phyloP scores from a whole-genome alignment of 2,329 filamentous ascomycete genomes.

The Allantophomopsis lycopodina region DNA sequence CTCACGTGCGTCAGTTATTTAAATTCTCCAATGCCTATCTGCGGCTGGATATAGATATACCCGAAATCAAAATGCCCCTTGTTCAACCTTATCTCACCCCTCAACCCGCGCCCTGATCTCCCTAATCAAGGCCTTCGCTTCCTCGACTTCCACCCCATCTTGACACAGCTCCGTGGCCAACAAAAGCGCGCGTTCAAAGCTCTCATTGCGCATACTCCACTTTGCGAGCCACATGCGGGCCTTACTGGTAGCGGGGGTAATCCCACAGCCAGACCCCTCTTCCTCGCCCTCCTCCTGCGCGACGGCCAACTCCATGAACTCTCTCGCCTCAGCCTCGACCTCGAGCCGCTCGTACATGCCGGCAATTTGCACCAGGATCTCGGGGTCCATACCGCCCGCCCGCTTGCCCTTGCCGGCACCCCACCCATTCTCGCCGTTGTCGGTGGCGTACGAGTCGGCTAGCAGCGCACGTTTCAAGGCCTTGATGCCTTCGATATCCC shows the following conservation, averaged over 20 bases:
- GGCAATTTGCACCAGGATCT: conserved; percentile 82
- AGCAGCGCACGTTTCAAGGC: conserved; percentile 85
- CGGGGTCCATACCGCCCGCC: conserved; percentile 57
- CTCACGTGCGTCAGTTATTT: too few species aligned
- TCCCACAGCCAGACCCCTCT: conserved; percentile 53
- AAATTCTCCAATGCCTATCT: too few species aligned
- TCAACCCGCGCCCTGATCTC: conserved; percentile 65
- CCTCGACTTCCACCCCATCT: conserved; percentile 91
- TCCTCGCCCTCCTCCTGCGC: conserved; percentile 72
- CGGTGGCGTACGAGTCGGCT: conserved; percentile 65
- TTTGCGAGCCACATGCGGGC: conserved; percentile 88
- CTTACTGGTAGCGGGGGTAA: conserved; percentile 83
- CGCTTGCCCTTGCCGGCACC: conserved; percentile 25
- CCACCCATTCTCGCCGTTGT: conserved; percentile 37
- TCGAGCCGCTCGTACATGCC: conserved; percentile 72
- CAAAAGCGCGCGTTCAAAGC: conserved; percentile 64
- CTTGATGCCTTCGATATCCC: conserved; percentile 82
- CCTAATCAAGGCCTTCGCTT: conserved; percentile 83
- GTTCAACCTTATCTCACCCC: conserved; percentile 2
- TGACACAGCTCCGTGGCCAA: conserved; percentile 86
- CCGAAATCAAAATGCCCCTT: too few species aligned
- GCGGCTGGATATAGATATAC: too few species aligned
- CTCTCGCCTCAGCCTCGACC: conserved; percentile 66
- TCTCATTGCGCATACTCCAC: conserved; percentile 61
- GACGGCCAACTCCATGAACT: conserved; percentile 92